Base-by-base conservation (phyloP, 1,139 yeast genomes). In the Taphrina confusa region DNA sequence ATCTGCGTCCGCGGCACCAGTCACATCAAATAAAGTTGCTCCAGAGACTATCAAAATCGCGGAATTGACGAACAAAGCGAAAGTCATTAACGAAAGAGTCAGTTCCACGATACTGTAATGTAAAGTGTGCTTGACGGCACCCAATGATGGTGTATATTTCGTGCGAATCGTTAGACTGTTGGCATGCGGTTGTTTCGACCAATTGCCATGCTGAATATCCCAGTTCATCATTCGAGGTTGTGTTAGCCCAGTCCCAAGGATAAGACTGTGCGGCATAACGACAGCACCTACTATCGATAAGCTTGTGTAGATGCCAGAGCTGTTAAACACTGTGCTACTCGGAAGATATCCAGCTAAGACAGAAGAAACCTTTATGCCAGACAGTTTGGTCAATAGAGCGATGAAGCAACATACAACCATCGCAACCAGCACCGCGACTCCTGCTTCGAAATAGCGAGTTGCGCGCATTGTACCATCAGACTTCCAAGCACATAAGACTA, bases 281-380 rank as follows among this genome's bases (percentile, higher is more conserved):
- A 97, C 94, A 28, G 97, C 97, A 20, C 98, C 98, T 60, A 92
- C 76, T 60, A 92, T 87, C 22, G 97, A 97, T 66, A 95, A 83
- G 57, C 96, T 83, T 44, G 89, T 76, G 70, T 87, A 92, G 46
- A 91, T 76, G 0, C 97, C 97, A 37, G 87, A 84, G 62, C 84
- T 82, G 60, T 88, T 87, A 37, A 89, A 78, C 16, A 89, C 82
- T 57, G 82, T 81, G 33, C 74, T 77, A 28, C 87, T 85, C 1
- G 98, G 98, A 37, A 92, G 72, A 46, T 64, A 70, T 0, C 98
- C 98, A 63, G 72, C 70, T 52, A 84, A 72, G 1, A 89, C 81
- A 44, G 81, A 84, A 34, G 72, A 67, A 16, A 60, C 66, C n/a
- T 79, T 75, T 45, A 82, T 81, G 22, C 83, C 75, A 22, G 78